Conservation (phyloP, 202 grass and related monocot genomes). For the Panicum virgatum region DNA sequence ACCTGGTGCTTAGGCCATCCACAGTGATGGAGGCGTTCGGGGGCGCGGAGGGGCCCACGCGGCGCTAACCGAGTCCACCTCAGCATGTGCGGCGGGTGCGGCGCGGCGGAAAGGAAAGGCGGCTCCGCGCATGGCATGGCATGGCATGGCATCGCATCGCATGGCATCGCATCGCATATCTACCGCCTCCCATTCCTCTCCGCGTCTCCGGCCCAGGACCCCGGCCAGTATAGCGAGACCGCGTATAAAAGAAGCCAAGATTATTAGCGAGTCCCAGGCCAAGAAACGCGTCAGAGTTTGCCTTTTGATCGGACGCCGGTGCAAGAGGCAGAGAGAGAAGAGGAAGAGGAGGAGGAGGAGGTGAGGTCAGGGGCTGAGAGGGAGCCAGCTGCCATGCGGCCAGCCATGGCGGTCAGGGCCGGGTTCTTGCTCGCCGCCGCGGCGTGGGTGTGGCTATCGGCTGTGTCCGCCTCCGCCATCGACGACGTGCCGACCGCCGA, state of each 20-base stretch:
- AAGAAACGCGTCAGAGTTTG: slow-evolving; percentile 24
- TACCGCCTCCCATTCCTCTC: not conserved
- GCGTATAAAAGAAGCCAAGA: slow-evolving; percentile 30
- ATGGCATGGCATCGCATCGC: not conserved
- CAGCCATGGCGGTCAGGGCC: slow-evolving; percentile 22
- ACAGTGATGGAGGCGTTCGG: not conserved
- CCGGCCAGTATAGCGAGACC: slow-evolving; percentile 7
- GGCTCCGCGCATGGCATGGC: not conserved
- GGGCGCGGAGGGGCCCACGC: not conserved
- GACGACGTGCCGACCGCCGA: slow-evolving; percentile 41
- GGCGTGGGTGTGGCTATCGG: slow-evolving; percentile 25
- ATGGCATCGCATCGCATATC: not conserved
- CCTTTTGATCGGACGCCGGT: not conserved
- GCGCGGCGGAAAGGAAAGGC: not conserved
- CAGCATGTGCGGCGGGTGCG: slow-evolving; percentile 33
- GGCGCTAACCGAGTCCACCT: slow-evolving; percentile 19
- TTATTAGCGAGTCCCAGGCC: not conserved
- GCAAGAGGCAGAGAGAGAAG: not conserved
- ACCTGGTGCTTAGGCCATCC: not conserved
- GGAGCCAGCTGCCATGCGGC: not conserved
- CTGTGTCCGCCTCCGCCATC: slow-evolving; percentile 20
- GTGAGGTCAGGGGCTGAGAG: not conserved
- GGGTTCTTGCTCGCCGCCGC: slow-evolving; percentile 13
- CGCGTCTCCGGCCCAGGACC: not conserved
- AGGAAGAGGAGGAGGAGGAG: too few relatives aligned